Evolutionary conservation across 805 yeast genomes (phyloP), one percentile per base, ranked within the genome.

Genomic region (Yarrowia deformans): DNA sequence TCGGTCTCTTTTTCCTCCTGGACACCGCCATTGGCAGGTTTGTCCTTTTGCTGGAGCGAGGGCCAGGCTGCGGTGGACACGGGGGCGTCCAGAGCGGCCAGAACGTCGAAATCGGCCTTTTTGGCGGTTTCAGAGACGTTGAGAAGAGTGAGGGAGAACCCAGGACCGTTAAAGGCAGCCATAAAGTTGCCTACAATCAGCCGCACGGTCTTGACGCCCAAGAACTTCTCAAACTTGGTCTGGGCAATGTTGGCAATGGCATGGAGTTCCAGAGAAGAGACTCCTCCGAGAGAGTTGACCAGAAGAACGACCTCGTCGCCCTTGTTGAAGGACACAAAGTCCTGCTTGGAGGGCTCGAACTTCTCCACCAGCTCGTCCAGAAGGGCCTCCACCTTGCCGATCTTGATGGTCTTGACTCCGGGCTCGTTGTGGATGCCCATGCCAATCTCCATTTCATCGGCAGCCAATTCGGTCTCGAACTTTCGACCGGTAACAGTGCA

Each of bases 341-440:
- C 86, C 73, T 97, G 88, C 69, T 94, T 97, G 69, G 80, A 75
- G 76, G 93, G 97, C 70, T 93, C 79, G 74, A 86, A 86, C 55
- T 87, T 82, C 67, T 89, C 83, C 81, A 94, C 82, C 39, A 85
- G 82, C 34, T 82, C 81, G 37, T 83, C 77, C 56, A 87, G 81
- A 40, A 94, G 79, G 0, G 84, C 84, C 18, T 86, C 88, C 64
- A 91, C 85, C 0, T 85, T 77, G 34, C 98, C 97, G 73, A 93
- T 86, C 37, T 82, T 79, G 45, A 85, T 75, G 71, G 86, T 84
- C 74, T 84, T 82, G 70, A 88, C 88, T 71, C 98, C 98, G 0
- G 97, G 95, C 77, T 93, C 98, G 75, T 93, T 93, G 79, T 93
- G 98, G 71, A 93, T 93, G 55, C 98, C 98, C 88, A 93, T 89